Base-by-base conservation (phyloP, 805 yeast species). In the Lipomyces anomalus region DNA sequence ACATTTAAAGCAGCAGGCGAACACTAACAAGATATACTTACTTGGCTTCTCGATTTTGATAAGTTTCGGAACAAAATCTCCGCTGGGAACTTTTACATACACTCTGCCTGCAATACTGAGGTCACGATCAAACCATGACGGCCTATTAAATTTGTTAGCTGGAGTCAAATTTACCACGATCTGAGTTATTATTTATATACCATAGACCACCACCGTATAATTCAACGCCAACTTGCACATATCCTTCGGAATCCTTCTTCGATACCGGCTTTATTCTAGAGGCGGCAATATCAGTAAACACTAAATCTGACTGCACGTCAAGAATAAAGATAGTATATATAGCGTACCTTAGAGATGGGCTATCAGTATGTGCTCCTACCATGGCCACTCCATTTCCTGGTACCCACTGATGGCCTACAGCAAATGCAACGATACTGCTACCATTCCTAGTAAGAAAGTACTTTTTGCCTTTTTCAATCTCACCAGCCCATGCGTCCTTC, bases 291-390 rank as follows among this genome's bases (percentile, higher is more conserved):
- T n/a, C n/a, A n/a, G n/a, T n/a, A n/a, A n/a, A n/a, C n/a, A n/a
- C n/a, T n/a, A n/a, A n/a, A n/a, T n/a, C n/a, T n/a, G n/a, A n/a
- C n/a, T n/a, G n/a, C n/a, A n/a, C n/a, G n/a, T n/a, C n/a, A n/a
- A n/a, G n/a, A n/a, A n/a, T n/a, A n/a, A n/a, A n/a, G n/a, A n/a
- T n/a, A n/a, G n/a, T n/a, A n/a, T n/a, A n/a, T n/a, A n/a, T n/a
- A n/a, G n/a, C n/a, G n/a, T n/a, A n/a, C n/a, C n/a, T n/a, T n/a
- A n/a, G n/a, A 9, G 30, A 26, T 6, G 97, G 97, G 3, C 95
- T 84, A 63, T 90, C 97, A 0, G 96, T 88, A 64, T 90, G 97
- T 1, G 95, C 95, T n/a, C 97, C 97, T 29, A 89, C 82, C 43
- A 90, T 79, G 3, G 96, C 78, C 51, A 87, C 71, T 6, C 95